A percentile compares a stretch with the other conserved stretches of the same genome.
These are phyloP conservation scores for Tetracladium marchalianum DNA, from an alignment of 495 filamentous ascomycete species.

Conservation along the genomic window DNA sequence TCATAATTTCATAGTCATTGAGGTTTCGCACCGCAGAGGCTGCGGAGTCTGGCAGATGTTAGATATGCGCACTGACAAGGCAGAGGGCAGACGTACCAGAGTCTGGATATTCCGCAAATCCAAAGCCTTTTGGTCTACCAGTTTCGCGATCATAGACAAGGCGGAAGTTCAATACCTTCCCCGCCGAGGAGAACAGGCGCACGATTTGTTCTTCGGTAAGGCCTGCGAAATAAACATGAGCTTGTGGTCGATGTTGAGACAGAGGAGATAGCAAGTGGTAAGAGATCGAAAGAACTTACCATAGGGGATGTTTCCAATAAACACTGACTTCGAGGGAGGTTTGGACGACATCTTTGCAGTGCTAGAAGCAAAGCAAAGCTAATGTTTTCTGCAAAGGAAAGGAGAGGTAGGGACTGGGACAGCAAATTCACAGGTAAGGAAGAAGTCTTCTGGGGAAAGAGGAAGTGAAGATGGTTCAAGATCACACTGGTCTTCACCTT, in stretches of 20 bases:
- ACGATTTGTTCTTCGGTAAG: constrained; percentile 91
- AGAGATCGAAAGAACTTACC: constrained; percentile 27
- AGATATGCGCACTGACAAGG: not conserved
- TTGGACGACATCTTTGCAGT: constrained; percentile 38
- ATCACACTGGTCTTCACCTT: constrained; percentile 18
- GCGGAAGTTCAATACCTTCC: constrained; percentile 84
- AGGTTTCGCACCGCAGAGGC: constrained; percentile 92
- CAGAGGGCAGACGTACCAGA: constrained; percentile 29
- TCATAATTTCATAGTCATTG: constrained; percentile 94
- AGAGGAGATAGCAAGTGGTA: constrained; percentile 6
- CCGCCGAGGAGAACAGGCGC: constrained; percentile 79
- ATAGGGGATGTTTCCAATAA: constrained; percentile 80
- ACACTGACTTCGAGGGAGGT: constrained; percentile 50
- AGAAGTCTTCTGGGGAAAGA: constrained; percentile 13
- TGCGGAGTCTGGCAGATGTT: constrained; percentile 55
- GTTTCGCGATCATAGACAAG: constrained; percentile 95
- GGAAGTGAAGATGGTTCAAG: constrained; percentile 5
- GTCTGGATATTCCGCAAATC: constrained; percentile 90
- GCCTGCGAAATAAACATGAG: constrained; percentile 35
- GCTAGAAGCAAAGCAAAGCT: constrained; percentile 6
- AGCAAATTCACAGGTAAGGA: constrained; percentile 8
- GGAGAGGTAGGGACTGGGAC: not conserved
- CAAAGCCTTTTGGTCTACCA: constrained; percentile 90
- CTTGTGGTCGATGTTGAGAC: too few relatives aligned
- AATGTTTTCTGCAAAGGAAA: constrained; percentile 17